Evolutionary conservation across 805 yeast genomes (phyloP), one percentile per base, ranked within the genome.

Genomic region (Ogataea dorogensis): DNA sequence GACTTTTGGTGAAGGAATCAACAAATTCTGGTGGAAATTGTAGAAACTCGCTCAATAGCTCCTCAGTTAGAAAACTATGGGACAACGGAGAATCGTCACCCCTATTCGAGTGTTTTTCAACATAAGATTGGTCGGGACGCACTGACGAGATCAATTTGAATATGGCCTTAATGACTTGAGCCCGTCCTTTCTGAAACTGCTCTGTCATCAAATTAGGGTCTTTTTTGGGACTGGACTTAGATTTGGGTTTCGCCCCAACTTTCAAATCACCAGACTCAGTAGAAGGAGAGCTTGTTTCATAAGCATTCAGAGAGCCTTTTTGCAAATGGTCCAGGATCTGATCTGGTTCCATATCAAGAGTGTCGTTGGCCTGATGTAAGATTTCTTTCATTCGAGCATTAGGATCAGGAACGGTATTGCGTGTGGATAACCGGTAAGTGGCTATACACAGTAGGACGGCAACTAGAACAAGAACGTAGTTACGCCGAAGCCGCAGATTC

Each of bases 1-100:
- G 85, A 12, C 76, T 65, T 12, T 47, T 44, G 13, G 53, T 63
- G 66, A 79, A 64, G 16, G 63, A 54, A 2, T 47, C 44, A 22
- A 73, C 56, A 44, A 76, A 79, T 0, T 54, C 56, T 1, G 58
- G 60, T 9, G 58, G 54, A 21, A 79, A 53, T 33, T 70, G 70
- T 16, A 79, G 56, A 24, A 45, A 50, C 18, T 49, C 43, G 13
- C 34, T 27, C n/a, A 49, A 22, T 8, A 43, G 26, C 7, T 36
- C 29, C 21, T 51, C 55, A 1, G 48, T 26, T 10, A 45, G 27
- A 5, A 45, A 3, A 5, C 32, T 16, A n/a, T 31, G 41, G 14
- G 41, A 44, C 20, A 44, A 25, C 2, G 49, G 44, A 17, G 44
- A 36, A 11, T 38, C 42, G 13, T 37, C 36, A 6, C 33, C 38